Percentiles rank a stretch among this genome's conserved stretches.
Conservation (phyloP, 1,139 yeast genomes). For the Wickerhamomyces sp. region DNA sequence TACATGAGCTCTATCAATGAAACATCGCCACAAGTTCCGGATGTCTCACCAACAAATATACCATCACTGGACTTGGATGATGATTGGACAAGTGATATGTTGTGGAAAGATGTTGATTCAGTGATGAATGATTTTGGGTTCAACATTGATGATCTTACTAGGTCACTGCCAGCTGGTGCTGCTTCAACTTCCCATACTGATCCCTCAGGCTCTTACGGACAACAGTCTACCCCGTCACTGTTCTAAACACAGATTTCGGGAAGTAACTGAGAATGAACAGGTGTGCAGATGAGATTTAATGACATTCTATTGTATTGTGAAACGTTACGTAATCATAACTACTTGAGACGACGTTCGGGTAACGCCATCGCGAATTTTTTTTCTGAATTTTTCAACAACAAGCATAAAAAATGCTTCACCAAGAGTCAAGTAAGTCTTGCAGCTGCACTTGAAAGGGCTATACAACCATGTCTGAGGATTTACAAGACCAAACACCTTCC, state of each 20-base stretch:
- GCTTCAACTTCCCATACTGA: conserved; percentile 1
- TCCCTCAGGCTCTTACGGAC: background rate
- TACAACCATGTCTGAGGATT: conserved; percentile 46
- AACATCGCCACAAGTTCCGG: background rate
- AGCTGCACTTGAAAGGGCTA: background rate
- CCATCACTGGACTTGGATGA: conserved; percentile 30
- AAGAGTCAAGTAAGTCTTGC: background rate
- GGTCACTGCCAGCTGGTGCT: background rate
- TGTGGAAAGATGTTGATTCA: conserved; percentile 87
- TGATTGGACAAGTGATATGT: conserved; percentile 59
- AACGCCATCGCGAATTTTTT: background rate
- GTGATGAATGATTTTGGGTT: conserved; percentile 96
- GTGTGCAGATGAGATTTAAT: too few relatives aligned
- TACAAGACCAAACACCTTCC: conserved; percentile 81
- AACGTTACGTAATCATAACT: background rate
- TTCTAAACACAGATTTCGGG: too few relatives aligned
- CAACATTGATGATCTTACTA: conserved; percentile 41
- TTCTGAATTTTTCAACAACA: background rate
- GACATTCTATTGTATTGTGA: too few relatives aligned
- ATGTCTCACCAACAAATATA: conserved; percentile 21
- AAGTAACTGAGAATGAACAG: too few relatives aligned
- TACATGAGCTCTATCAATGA: background rate
- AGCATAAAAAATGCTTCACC: background rate
- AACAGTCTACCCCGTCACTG: background rate
- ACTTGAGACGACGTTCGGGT: conserved; percentile 1